Base-by-base conservation (phyloP, 1,139 yeast genomes). In the Blastobotrys persicus region DNA sequence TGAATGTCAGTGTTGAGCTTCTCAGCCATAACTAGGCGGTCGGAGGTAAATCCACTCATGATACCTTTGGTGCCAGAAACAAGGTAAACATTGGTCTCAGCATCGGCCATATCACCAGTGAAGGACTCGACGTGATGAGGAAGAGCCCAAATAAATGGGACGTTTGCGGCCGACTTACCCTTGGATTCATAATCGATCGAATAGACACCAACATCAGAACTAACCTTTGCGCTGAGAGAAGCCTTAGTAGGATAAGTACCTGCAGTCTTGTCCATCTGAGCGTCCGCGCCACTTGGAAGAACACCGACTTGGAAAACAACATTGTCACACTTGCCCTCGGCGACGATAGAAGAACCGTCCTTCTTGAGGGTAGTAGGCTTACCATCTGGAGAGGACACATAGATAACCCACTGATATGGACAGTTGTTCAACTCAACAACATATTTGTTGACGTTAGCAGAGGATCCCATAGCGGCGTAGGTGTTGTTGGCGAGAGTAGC, bases 111-210 rank as follows among this genome's bases (percentile, higher is more conserved):
- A 2, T 65, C 62, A 1, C 69, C 51, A 26, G 74, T 63, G 54
- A 85, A 70, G 1, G 86, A 75, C 32, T 69, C 71, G 44, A 79
- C 73, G 53, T 84, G 94, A 65, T 87, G 95, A 17, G 92, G 89
- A 48, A 84, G 73, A 6, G 88, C 86, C 65, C 80, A 86, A 2
- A 85, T 66, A 44, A 84, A 68, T 7, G 85, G 74, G 6, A 66
- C 65, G 2, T 81, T 81, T 16, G 77, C 68, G 5, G 71, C 62
- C 7, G 87, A 80, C 1, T 65, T 51, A 46, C 92, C 92, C 35
- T 62, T 61, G 17, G 82, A 76, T 4, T 67, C 55, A 66, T 85
- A 85, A 16, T 59, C 66, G 59, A 85, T 76, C 31, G 73, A 62
- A 62, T 83, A 85, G 13, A 71, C 65, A 2, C 81, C 85, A 4